These are phyloP conservation scores for Amanita thiersii DNA, from an alignment of 768 basidiomycete species.

Conservation along the genomic window DNA sequence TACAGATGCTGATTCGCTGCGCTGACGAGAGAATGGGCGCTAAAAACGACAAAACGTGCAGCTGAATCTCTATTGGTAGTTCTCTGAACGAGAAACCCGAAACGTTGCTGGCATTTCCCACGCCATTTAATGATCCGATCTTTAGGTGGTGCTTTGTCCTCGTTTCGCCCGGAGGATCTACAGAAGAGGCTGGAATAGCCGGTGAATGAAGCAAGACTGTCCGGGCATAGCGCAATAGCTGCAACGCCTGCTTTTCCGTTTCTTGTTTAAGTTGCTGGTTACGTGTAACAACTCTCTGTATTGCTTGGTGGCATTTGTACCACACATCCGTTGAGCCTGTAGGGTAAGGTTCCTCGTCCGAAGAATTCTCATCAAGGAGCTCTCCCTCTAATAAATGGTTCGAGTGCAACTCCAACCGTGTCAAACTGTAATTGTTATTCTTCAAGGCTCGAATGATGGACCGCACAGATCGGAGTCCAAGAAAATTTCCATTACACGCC, in stretches of 20 bases:
- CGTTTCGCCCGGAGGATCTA: background rate
- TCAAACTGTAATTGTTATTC: conserved; percentile 36
- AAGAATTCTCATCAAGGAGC: conserved; percentile 18
- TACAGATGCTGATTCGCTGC: conserved; percentile 46
- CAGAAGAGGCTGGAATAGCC: conserved; percentile 1
- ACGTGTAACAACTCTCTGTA: conserved; percentile 28
- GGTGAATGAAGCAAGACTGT: conserved; percentile 36
- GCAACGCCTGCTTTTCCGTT: conserved; percentile 38
- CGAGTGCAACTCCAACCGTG: conserved; percentile 40
- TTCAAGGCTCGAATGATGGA: conserved; percentile 38
- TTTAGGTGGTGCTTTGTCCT: conserved; percentile 1
- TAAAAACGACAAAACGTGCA: conserved; percentile 48
- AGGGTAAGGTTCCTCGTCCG: conserved; percentile 8
- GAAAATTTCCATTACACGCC: conserved; percentile 46
- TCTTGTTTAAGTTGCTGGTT: conserved; percentile 32
- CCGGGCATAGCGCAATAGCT: conserved; percentile 42
- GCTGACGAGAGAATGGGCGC: conserved; percentile 47
- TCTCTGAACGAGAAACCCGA: conserved; percentile 23
- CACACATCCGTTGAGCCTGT: conserved; percentile 18
- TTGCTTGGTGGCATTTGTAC: conserved; percentile 24
- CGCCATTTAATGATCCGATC: background rate
- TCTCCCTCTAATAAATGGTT: conserved; percentile 27
- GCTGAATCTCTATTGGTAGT: conserved; percentile 51
- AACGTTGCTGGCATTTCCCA: conserved; percentile 9
- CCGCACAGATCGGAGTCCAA: conserved; percentile 37